A percentile compares a stretch with the other conserved stretches of the same genome.
These are phyloP conservation scores for Musa itinerans DNA, from an alignment of 176 grass and related monocot genomes.

Conservation along the genomic window DNA sequence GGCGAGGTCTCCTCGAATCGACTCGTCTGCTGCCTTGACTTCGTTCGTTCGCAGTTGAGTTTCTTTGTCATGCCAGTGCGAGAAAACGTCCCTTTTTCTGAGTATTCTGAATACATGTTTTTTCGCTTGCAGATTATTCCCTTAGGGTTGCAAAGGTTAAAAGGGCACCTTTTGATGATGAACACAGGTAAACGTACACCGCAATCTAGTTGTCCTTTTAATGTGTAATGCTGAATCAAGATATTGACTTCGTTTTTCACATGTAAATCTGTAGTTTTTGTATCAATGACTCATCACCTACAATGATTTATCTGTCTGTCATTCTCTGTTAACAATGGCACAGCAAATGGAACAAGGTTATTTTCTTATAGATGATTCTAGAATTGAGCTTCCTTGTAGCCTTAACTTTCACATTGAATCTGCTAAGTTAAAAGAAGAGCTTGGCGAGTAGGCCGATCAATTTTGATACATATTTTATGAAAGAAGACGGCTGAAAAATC, in stretches of 20 bases:
- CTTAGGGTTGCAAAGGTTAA: conserved; percentile 72
- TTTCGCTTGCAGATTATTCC: conserved; percentile 60
- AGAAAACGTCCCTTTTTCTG: too few relatives aligned
- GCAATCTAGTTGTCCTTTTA: background rate
- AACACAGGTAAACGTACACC: conserved; percentile 32
- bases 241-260: background rate
- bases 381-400: too few relatives aligned
- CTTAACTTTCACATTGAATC: too few relatives aligned
- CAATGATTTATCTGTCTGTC: too few relatives aligned
- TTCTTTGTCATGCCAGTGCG: conserved; percentile 1
- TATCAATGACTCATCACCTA: background rate
- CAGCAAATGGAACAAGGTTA: too few relatives aligned
- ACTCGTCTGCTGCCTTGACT: conserved; percentile 11
- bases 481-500: too few relatives aligned
- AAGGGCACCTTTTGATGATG: conserved; percentile 58
- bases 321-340: too few relatives aligned
- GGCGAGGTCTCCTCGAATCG: conserved; percentile 12
- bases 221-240: background rate
- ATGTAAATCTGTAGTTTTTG: background rate
- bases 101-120: background rate
- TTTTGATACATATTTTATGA: too few relatives aligned
- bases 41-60: conserved; percentile 34
- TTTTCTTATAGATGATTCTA: too few relatives aligned
- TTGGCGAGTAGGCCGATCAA: too few relatives aligned
- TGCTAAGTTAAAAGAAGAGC: too few relatives aligned